Evolutionary conservation across 2,329 filamentous ascomycete species (phyloP).

Genomic region (Cladosporium sp.): DNA sequence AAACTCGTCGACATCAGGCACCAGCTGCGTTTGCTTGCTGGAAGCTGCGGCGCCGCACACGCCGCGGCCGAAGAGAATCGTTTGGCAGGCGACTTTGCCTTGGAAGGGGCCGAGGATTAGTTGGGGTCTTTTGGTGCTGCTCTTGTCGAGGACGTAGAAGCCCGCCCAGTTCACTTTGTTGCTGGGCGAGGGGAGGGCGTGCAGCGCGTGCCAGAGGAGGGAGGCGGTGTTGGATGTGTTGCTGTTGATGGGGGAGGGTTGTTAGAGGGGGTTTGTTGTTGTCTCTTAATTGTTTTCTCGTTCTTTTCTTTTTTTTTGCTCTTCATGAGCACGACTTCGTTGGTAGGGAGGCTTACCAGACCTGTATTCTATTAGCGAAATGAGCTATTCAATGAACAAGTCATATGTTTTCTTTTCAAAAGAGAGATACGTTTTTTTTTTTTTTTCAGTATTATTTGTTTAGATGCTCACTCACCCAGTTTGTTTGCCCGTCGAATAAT

Average conservation of each 20-base stretch:
- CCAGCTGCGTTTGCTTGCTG: slow-evolving; percentile 58
- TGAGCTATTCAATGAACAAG: no score
- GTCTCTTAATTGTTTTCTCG: no score
- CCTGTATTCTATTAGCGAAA: slow-evolving; percentile 1
- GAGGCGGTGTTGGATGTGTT: slow-evolving; percentile 74
- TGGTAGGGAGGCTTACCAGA: slow-evolving; percentile 15
- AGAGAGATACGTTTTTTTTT: neutral
- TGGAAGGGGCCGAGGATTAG: slow-evolving; percentile 78
- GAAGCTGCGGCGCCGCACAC: slow-evolving; percentile 71
- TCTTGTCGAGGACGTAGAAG: slow-evolving; percentile 66
- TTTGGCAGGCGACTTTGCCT: slow-evolving; percentile 73
- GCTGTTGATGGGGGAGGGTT: slow-evolving; percentile 38
- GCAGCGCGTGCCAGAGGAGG: slow-evolving; percentile 74
- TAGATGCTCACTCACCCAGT: slow-evolving; percentile 63
- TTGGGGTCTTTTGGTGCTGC: slow-evolving; percentile 34
- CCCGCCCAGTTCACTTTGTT: slow-evolving; percentile 75
- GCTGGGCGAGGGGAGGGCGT: slow-evolving; percentile 64
- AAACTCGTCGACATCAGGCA: slow-evolving; percentile 66
- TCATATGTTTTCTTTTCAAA: no score
- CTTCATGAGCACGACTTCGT: no score
- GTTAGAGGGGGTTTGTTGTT: neutral
- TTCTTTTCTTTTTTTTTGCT: neutral
- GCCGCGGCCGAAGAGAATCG: slow-evolving; percentile 66
- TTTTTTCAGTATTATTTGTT: neutral
- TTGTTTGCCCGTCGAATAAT: slow-evolving; percentile 68